These are phyloP conservation scores for Eimeria tenella DNA, from an alignment of 169 alveolate species.

Conservation along the genomic window DNA sequence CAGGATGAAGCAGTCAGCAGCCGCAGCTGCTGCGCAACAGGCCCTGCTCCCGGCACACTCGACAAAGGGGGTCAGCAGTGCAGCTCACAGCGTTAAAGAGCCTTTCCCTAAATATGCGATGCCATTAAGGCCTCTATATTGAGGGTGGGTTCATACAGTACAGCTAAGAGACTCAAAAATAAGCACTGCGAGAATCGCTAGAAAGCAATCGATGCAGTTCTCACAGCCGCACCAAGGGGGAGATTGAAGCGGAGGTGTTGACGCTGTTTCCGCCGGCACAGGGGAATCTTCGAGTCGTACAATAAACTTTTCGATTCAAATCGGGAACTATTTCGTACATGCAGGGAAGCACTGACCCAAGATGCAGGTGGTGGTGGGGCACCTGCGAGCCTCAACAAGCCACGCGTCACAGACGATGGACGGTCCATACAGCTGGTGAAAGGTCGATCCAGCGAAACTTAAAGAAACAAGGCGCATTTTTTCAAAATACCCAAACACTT, in stretches of 20 bases:
- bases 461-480: not conserved
- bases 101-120: no score
- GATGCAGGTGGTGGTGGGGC: constrained; percentile 17
- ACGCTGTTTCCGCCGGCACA: not conserved
- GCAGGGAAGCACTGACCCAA: constrained; percentile 7
- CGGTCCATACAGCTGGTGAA: constrained; percentile 13
- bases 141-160: no score
- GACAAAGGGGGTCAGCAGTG: no score
- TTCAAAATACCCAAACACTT: not conserved
- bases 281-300: not conserved
- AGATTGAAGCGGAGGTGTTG: not conserved
- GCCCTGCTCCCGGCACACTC: no score
- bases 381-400: constrained; percentile 63
- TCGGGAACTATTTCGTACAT: not conserved
- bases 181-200: not conserved
- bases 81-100: no score
- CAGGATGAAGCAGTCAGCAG: no score
- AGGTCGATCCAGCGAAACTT: not conserved
- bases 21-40: no score
- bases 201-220: not conserved
- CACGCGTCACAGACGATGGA: constrained; percentile 36
- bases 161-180: no score
- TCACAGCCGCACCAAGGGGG: constrained; percentile 23
- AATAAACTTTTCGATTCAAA: not conserved
- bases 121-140: no score